Evolutionary conservation across 768 basidiomycete species (phyloP), one percentile per base, ranked within the genome.

Genomic region (Pisolithus orientalis): DNA sequence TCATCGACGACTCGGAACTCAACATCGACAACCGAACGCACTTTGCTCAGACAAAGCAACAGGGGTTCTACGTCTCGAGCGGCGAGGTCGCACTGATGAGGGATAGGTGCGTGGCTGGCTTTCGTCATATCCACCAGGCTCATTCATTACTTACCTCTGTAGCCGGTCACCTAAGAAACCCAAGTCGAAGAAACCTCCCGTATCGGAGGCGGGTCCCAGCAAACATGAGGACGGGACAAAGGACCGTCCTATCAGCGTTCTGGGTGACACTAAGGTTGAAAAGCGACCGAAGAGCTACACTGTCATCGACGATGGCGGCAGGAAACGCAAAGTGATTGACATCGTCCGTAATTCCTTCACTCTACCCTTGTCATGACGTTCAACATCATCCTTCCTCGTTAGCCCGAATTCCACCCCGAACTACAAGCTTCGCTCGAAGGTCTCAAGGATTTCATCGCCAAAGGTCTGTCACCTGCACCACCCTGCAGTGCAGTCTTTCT

Each of bases 1-100:
- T 98, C 72, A 96, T 99, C 63, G 96, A 99, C 75, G 96, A 99
- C 70, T 91, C 92, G 1, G 95, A 98, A 64, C 75, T 95, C 51
- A 85, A 82, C 25, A 72, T 94, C 44, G 94, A 98, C 72, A 84
- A 94, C 64, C 85, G 95, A 5, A 93, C 87, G 2, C 91, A 80
- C 70, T 89, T 94, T 60, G 91, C 88, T 5, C 85, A 91, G 67
- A 95, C 94, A 5, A 91, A 88, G 67, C 91, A 94, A 61, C 84
- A 87, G 53, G 92, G 91, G 1, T 96, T 94, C 74, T 95, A 94
- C 62, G 94, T 97, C 9, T 89, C 87, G 6, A 80, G 80, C 31
- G 94, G 94, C 2, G 86, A 90, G 61, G 87, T 97, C 13, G 91
- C 91, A 4, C 66, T 97, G 11, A 73, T 92, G 61, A 88, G 87